Base-by-base conservation (phyloP, 2,329 filamentous ascomycete species). In the Fusarium odoratissimum region DNA sequence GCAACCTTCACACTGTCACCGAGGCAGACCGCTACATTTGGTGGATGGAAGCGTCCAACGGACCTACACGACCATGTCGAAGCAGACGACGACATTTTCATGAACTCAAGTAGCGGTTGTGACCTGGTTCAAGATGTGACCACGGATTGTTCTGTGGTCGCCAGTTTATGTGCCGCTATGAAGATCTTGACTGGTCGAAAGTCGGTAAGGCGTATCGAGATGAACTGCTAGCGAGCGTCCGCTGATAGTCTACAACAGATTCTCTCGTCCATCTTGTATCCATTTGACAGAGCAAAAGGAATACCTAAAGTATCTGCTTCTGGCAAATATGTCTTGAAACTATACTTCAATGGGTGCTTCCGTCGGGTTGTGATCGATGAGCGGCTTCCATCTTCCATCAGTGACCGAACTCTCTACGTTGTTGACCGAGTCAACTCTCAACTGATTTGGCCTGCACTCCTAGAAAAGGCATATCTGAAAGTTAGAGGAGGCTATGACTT, bases 401-500 rank as follows among this genome's bases (percentile, higher is more conserved):
- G 91, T 21, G 86, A 90, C 42, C 90, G 95, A 35, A 90, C 92
- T 10, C 88, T 99, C 6, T 95, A 97, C 80, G 95, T 98, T 14
- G 89, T 97, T 49, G 95, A 98, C 77, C 89, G 94, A 40, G 91
- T 91, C 45, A 95, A 97, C 72, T 92, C 93, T 8, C 86, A 84
- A n/a, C 85, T 97, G 19, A 83, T 98, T 19, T 98, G 95, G 95
- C 96, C 96, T 10, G 95, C 95, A 5, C 86, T 99, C 8, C 85
- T 98, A 21, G 96, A 99, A 80, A 99, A 99, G 79, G 96, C 96
- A 1, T 99, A 99, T 76, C 85, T 99, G 3, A 99, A 98, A 84
- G 90, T 98, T 16, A 90, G 95, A 62, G 96, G 96, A 33, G 96
- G 96, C 38, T 99, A 99, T 80, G 95, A 99, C 78, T 99, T 99